A percentile compares a stretch with the other conserved stretches of the same genome.
Conservation (phyloP, 371 early-diverging fungal genomes). For the Mortierella sp. region DNA sequence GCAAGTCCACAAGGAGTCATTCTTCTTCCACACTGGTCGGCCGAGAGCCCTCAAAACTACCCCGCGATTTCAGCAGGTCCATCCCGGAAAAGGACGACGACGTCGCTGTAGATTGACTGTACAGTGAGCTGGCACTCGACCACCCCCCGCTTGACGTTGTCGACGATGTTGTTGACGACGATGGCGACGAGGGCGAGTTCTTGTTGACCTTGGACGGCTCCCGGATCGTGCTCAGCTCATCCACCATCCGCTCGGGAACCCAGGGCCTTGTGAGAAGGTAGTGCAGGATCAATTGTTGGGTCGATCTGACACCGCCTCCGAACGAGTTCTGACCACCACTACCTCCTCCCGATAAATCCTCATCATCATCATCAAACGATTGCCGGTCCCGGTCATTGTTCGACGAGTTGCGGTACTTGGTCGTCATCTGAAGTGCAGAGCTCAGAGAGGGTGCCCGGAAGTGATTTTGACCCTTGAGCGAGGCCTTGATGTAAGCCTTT, state of each 20-base stretch:
- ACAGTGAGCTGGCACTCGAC: constrained; percentile 22
- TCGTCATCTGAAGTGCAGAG: constrained; percentile 67
- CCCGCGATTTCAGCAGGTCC: background rate
- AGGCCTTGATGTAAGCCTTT: constrained; percentile 64
- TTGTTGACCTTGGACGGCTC: constrained; percentile 73
- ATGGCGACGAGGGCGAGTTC: constrained; percentile 19
- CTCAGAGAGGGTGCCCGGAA: constrained; percentile 63
- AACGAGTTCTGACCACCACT: constrained; percentile 18
- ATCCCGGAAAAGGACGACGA: background rate
- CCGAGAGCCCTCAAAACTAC: constrained; percentile 47
- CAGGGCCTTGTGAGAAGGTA: constrained; percentile 76
- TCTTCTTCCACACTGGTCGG: constrained; percentile 65
- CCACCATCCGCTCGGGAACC: constrained; percentile 80
- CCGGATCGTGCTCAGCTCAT: constrained; percentile 76
- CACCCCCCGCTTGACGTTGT: background rate
- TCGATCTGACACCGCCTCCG: constrained; percentile 47
- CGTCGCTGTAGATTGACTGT: constrained; percentile 50
- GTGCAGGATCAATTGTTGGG: constrained; percentile 71
- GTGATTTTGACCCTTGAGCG: constrained; percentile 65
- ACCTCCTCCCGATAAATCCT: constrained; percentile 23
- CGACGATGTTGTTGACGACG: constrained; percentile 13
- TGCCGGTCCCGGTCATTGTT: constrained; percentile 35
- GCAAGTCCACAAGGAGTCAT: constrained; percentile 14
- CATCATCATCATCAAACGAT: constrained; percentile 59
- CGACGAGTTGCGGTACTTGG: constrained; percentile 64